phyloP scores from a whole-genome alignment of 2,329 filamentous ascomycete genomes.

The Periglandula ipomoeae region DNA sequence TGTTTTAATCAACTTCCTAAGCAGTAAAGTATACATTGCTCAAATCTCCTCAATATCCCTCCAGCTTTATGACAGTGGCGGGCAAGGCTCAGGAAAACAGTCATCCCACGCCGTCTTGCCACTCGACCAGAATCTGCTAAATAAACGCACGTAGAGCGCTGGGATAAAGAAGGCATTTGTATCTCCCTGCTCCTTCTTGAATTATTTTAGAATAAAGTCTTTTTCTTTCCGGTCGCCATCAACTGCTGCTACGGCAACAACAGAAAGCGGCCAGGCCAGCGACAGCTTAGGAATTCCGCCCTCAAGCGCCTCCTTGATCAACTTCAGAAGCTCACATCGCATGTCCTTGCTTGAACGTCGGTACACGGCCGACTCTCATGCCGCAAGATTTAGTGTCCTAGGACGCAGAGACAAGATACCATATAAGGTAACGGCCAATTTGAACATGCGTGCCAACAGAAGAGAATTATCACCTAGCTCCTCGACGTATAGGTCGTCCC shows the following conservation, averaged over 20 bases:
- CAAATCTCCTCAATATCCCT: no score
- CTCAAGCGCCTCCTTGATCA: background rate
- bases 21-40: no score
- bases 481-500: no score
- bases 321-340: background rate
- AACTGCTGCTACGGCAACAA: background rate
- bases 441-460: no score
- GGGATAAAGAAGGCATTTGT: background rate
- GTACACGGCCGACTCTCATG: background rate
- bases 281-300: background rate
- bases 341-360: background rate
- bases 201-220: background rate
- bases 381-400: background rate
- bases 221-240: background rate
- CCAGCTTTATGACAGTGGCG: no score
- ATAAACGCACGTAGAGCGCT: background rate
- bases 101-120: background rate
- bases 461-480: no score
- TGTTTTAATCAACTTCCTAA: no score
- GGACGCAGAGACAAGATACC: background rate
- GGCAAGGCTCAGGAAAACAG: no score
- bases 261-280: background rate
- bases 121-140: background rate
- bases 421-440: no score
- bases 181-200: background rate